phyloP scores from a whole-genome alignment of 148 eudicot species.

The Dianthus caryophyllus region DNA sequence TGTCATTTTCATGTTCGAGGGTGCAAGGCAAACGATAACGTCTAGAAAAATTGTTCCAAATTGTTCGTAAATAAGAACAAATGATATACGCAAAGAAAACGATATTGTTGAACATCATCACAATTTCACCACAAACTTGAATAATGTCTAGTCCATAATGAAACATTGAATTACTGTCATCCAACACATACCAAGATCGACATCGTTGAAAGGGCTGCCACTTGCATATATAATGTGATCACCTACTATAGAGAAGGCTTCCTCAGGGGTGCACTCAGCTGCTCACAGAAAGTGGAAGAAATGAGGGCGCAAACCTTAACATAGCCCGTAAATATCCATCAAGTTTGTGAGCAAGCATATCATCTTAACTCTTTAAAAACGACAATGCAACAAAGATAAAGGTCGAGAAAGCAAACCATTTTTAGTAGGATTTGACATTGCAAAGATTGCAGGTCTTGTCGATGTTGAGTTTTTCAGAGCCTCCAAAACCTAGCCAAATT shows the following conservation, averaged over 20 bases:
- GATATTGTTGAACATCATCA: neutral
- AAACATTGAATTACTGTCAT: neutral
- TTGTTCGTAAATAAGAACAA: neutral
- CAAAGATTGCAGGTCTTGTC: constrained; percentile 90
- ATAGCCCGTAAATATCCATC: neutral
- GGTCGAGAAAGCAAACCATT: constrained; percentile 47
- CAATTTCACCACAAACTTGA: neutral
- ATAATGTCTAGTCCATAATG: neutral
- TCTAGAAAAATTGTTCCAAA: neutral
- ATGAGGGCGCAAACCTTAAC: constrained; percentile 1
- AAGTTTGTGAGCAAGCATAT: constrained; percentile 20
- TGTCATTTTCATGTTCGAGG: no score
- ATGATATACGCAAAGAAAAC: neutral
- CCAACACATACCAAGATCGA: constrained; percentile 70
- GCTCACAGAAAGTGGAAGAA: constrained; percentile 22
- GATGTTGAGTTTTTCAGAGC: constrained; percentile 84
- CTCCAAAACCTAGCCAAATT: constrained; percentile 60
- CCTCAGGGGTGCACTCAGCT: constrained; percentile 99
- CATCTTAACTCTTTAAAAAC: constrained; percentile 29
- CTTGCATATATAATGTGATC: constrained; percentile 80
- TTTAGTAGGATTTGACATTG: constrained; percentile 96
- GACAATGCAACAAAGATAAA: constrained; percentile 3
- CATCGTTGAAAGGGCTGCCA: constrained; percentile 91
- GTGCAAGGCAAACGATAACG: neutral
- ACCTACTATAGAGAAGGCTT: constrained; percentile 83